Percentiles rank a stretch among this genome's conserved stretches.
Evolutionary conservation across 495 filamentous ascomycete species (phyloP).

Genomic region (Poronia punctata): DNA sequence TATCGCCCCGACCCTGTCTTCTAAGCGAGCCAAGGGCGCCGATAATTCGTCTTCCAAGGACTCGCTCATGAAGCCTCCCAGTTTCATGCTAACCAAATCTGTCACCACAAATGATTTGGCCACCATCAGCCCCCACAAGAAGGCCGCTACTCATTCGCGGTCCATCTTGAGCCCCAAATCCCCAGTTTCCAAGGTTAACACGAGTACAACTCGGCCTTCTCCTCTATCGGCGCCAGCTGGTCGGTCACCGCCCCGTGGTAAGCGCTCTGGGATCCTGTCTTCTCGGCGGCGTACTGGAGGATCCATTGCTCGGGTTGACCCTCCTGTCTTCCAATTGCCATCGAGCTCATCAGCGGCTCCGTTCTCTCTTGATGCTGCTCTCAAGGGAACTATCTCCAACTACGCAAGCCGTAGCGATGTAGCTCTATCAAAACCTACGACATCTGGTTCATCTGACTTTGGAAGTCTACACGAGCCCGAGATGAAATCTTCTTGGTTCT

Average conservation of each 20-base stretch:
- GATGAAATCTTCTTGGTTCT: slow-evolving; percentile 68
- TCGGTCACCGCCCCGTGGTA: slow-evolving; percentile 54
- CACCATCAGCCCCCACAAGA: slow-evolving; percentile 20
- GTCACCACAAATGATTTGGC: slow-evolving; percentile 27
- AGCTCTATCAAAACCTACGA: slow-evolving; percentile 10
- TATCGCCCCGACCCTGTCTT: slow-evolving; percentile 62
- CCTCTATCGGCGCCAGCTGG: slow-evolving; percentile 52
- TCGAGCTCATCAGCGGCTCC: slow-evolving; percentile 37
- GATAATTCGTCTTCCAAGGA: slow-evolving; percentile 43
- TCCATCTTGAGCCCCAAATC: slow-evolving; percentile 40
- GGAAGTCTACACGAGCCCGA: slow-evolving; percentile 31
- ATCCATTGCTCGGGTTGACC: slow-evolving; percentile 53
- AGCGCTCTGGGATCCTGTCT: slow-evolving; percentile 56
- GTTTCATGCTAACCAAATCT: slow-evolving; percentile 38
- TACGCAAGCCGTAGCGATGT: slow-evolving; percentile 35
- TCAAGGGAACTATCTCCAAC: slow-evolving; percentile 58
- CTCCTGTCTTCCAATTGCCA: slow-evolving; percentile 39
- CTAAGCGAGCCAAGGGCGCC: slow-evolving; percentile 63
- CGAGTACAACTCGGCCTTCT: slow-evolving; percentile 30
- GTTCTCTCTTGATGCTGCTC: slow-evolving; percentile 74
- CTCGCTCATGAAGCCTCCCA: slow-evolving; percentile 39
- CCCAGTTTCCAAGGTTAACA: slow-evolving; percentile 35
- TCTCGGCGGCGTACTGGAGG: slow-evolving; percentile 49
- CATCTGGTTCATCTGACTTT: slow-evolving; percentile 10
- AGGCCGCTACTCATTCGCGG: slow-evolving; percentile 35